Evolutionary conservation across 306 rosid species (phyloP).

Genomic region (Castanopsis chinensis): DNA sequence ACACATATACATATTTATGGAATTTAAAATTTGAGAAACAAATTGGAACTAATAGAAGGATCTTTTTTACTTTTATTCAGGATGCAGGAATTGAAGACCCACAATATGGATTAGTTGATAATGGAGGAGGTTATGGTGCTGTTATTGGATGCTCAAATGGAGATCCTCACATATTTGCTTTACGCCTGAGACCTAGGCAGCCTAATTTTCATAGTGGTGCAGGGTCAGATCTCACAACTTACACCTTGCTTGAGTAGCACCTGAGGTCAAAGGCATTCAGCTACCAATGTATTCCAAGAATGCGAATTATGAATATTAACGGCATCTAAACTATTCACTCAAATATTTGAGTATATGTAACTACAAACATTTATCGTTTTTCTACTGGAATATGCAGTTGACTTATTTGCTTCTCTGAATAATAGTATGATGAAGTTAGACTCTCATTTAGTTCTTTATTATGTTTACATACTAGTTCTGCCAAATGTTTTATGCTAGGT

Average conservation of each 20-base stretch:
- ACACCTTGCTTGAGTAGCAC: slow-evolving; percentile 56
- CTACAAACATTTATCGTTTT: background rate
- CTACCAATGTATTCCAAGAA: background rate
- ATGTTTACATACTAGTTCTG: background rate
- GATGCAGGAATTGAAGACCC: slow-evolving; percentile 60
- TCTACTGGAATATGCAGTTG: background rate
- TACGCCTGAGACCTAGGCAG: slow-evolving; percentile 52
- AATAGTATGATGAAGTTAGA: background rate
- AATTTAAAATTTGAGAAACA: background rate
- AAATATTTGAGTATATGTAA: background rate
- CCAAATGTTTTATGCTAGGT: background rate
- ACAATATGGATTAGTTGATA: slow-evolving; percentile 55
- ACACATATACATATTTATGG: background rate
- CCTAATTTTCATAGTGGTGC: slow-evolving; percentile 39
- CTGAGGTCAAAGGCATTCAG: background rate
- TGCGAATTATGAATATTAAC: background rate
- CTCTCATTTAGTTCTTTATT: background rate
- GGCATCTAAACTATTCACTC: background rate
- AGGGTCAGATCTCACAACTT: slow-evolving; percentile 58
- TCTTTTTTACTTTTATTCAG: slow-evolving; percentile 25
- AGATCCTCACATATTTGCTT: slow-evolving; percentile 60
- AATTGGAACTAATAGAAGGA: slow-evolving; percentile 2
- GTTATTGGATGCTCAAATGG: slow-evolving; percentile 54
- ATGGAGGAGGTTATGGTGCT: slow-evolving; percentile 56
- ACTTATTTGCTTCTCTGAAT: background rate